Percentiles rank a stretch among this genome's conserved stretches.
Conservation (phyloP, 2,329 filamentous ascomycete genomes). For the Ustulina deusta region DNA sequence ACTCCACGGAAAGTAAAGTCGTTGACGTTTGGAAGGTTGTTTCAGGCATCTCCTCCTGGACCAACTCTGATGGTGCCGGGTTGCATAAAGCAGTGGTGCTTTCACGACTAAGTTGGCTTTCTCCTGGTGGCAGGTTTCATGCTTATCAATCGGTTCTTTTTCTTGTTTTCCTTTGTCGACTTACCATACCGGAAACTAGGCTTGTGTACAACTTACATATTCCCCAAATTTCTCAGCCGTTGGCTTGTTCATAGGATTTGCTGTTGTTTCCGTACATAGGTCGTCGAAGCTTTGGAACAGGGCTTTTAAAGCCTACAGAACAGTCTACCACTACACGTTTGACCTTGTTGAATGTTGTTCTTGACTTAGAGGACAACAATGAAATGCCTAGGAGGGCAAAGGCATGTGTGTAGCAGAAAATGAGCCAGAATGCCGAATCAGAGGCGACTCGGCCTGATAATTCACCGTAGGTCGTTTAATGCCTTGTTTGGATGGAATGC, state of each 20-base stretch:
- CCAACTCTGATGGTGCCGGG: not conserved
- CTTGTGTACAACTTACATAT: slow-evolving; percentile 10
- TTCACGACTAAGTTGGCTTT: not conserved
- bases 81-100: not conserved
- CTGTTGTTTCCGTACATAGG: slow-evolving; percentile 37
- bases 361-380: slow-evolving; percentile 12
- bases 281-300: slow-evolving; percentile 25
- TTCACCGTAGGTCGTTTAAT: not conserved
- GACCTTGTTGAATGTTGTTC: slow-evolving; percentile 13
- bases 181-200: slow-evolving; percentile 1
- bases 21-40: not conserved
- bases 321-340: slow-evolving; percentile 24
- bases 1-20: slow-evolving; percentile 58
- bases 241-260: slow-evolving; percentile 35
- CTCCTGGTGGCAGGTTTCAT: not conserved
- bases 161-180: slow-evolving; percentile 25
- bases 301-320: slow-evolving; percentile 23
- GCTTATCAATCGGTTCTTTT: not conserved
- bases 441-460: slow-evolving; percentile 1
- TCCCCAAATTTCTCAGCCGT: slow-evolving; percentile 8
- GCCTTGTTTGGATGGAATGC: slow-evolving; percentile 9
- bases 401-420: slow-evolving; percentile 32
- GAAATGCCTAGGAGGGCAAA: not conserved
- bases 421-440: slow-evolving; percentile 15
- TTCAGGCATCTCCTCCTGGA: not conserved